Base-by-base conservation (phyloP, 306 rosid genomes). In the Prunus mira region DNA sequence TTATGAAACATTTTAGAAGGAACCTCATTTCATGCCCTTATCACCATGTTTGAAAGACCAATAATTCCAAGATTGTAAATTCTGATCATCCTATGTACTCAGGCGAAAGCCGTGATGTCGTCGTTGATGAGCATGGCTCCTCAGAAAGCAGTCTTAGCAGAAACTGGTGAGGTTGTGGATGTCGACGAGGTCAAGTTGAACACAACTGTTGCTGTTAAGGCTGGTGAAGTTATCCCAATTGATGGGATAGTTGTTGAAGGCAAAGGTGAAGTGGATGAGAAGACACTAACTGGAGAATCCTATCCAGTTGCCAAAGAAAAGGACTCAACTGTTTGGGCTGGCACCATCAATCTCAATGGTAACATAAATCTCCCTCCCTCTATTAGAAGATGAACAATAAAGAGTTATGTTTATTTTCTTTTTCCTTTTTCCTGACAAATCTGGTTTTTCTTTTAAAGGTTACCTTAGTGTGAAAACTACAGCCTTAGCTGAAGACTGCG, bases 341-440 rank as follows among this genome's bases (percentile, higher is more conserved):
- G 98, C 51, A 96, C 99, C 50, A 86, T 92, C 71, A 96, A 96
- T 80, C 76, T 96, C 66, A 92, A 91, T 77, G 99, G 99, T 96
- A 80, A 70, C 3, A 56, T 57, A 52, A 76, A 22, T 66, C 67
- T 56, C 20, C 55, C 54, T 38, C 43, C 9, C 43, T 38, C 43
- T 66, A 25, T n/a, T 38, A 73, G 9, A 13, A 3, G 19, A 34
- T 18, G 17, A 51, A 6, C 11, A 72, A 19, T 17, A 12, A 50
- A 32, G 32, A 30, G 1, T 19, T 9, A 25, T 49, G 3, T 28
- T 28, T 57, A 19, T 9, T 19, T 43, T 1, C 3, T 4, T 9
- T 10, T 46, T 13, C 30, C 4, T n/a, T 3, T 58, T 38, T 70
- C 7, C 68, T 73, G 76, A 81, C 20, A 19, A 52, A 19, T 5